Evolutionary conservation across 805 yeast genomes (phyloP), one percentile per base, ranked within the genome.

Genomic region (Wickerhamiella allomyrinae): DNA sequence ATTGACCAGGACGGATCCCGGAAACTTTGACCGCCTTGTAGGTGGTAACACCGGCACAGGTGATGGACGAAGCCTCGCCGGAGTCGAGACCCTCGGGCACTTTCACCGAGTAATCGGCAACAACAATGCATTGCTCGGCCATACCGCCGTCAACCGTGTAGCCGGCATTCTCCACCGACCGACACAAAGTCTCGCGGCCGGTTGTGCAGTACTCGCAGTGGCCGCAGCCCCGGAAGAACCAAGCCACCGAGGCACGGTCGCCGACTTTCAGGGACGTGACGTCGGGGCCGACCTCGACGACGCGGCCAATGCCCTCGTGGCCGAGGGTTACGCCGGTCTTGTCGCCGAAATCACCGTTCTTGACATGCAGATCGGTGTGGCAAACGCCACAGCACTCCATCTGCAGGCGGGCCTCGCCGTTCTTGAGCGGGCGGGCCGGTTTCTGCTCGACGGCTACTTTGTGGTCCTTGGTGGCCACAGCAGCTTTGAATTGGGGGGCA

Each of bases 341-440:
- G 49, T 66, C 73, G 61, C 79, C 68, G 40, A 93, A 91, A 93
- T 94, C 84, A 67, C 85, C 94, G 57, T 94, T 94, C 60, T 80
- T 75, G 87, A 91, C 82, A 68, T 85, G 95, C 61, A 85, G 73
- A 59, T 84, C 95, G 29, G 94, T 83, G 70, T 86, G 95, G 66
- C 95, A 84, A 44, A 84, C 94, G 65, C 95, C 95, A 21, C 94
- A 76, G 71, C 77, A 84, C 66, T 76, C 76, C 63, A 85, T 77
- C 62, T 85, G 76, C 65, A 85, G 69, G 60, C 85, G 71, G 52
- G 84, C 69, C 65, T 84, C 87, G 58, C 76, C 78, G 46, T 83
- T 66, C 58, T 73, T 78, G 23, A 36, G 39, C 8, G 39, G 37
- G 8, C 21, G 23, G 23, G 25, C 17, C n/a, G 20, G 9, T 17